phyloP scores from a whole-genome alignment of 225 moss, liverwort and hornwort genomes.

The Bryoerythrophyllum caledonicum region DNA sequence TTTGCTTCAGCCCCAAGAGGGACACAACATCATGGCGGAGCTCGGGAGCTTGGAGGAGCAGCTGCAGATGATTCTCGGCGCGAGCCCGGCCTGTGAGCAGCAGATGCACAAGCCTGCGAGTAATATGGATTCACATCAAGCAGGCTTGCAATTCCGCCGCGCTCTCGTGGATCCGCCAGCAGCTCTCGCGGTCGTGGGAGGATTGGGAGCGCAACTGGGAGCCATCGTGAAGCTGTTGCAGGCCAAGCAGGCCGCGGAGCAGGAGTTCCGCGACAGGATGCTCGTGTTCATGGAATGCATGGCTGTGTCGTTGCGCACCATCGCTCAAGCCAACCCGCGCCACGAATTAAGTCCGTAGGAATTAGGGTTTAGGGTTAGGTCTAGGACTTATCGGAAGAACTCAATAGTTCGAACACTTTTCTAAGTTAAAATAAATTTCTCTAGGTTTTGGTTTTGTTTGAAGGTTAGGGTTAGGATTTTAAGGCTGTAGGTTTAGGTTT shows the following conservation, averaged over 20 bases:
- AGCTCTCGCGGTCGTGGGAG: neutral
- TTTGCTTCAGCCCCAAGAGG: constrained; percentile 27
- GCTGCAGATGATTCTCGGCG: constrained; percentile 26
- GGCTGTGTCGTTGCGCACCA: constrained; percentile 25
- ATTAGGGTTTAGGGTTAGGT: too few species aligned
- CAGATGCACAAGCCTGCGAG: neutral
- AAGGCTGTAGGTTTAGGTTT: too few species aligned
- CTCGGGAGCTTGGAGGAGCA: constrained; percentile 17
- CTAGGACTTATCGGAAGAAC: neutral
- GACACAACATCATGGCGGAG: constrained; percentile 5
- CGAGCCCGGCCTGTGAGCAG: neutral
- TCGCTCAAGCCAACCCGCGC: constrained; percentile 28
- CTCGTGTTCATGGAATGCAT: constrained; percentile 30
- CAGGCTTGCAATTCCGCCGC: neutral
- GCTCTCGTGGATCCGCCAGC: neutral
- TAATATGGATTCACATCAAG: neutral
- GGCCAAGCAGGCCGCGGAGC: constrained; percentile 14
- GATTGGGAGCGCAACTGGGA: constrained; percentile 26
- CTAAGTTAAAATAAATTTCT: too few species aligned
- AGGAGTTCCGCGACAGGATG: constrained; percentile 32
- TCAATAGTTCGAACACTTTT: too few species aligned
- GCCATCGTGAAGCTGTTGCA: constrained; percentile 27
- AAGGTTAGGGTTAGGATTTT: too few species aligned
- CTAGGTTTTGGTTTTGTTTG: too few species aligned
- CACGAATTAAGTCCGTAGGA: neutral